phyloP scores from a whole-genome alignment of 306 rosid genomes.

The Vicia faba region DNA sequence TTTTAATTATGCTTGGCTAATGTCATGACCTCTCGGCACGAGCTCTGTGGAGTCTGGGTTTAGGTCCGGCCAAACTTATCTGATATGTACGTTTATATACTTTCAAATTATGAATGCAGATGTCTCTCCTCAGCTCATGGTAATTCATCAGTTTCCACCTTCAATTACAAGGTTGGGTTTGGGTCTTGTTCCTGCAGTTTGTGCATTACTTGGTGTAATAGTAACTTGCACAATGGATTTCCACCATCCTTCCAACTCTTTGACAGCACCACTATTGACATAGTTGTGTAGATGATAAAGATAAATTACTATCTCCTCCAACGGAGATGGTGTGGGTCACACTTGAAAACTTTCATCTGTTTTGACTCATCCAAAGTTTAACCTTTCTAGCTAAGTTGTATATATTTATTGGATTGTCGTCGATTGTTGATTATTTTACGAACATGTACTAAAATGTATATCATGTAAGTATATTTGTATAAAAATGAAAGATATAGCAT shows the following conservation, averaged over 20 bases:
- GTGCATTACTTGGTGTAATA: conserved; percentile 61
- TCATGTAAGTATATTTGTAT: conserved; percentile 10
- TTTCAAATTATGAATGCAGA: conserved; percentile 52
- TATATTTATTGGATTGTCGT: conserved; percentile 13
- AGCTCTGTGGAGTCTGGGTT: no score
- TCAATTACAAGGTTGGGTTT: conserved; percentile 80
- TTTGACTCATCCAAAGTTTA: conserved; percentile 22
- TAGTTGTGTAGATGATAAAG: conserved; percentile 35
- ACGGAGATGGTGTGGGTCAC: background rate
- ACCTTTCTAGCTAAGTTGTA: background rate
- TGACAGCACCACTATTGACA: conserved; percentile 63
- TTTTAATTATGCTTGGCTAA: no score
- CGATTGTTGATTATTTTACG: background rate
- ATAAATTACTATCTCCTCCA: conserved; percentile 17
- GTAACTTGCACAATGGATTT: conserved; percentile 78
- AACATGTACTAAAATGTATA: conserved; percentile 16
- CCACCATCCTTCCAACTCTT: conserved; percentile 53
- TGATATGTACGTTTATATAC: no score
- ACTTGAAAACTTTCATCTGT: background rate
- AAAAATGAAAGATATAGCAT: background rate
- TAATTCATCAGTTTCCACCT: conserved; percentile 25
- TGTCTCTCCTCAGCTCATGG: conserved; percentile 38
- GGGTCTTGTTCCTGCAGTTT: conserved; percentile 76
- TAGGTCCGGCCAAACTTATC: no score
- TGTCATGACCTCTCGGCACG: no score